Evolutionary conservation across 345 rosid species (phyloP).

Genomic region (Citrus australasica): DNA sequence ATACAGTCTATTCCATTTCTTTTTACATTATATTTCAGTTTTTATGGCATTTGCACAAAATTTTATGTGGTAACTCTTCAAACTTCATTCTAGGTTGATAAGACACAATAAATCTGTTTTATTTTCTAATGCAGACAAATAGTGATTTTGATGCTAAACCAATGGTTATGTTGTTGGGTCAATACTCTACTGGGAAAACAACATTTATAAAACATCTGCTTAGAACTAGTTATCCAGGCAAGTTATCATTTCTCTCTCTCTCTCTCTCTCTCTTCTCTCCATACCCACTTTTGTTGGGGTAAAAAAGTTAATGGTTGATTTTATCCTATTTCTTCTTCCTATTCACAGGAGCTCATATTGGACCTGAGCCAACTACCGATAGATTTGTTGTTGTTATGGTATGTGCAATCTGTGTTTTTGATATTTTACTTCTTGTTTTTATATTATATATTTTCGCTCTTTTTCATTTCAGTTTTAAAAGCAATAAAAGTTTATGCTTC

Average conservation of each 20-base stretch:
- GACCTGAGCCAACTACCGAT: conserved; percentile 98
- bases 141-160: conserved; percentile 98
- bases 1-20: neutral
- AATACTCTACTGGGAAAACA: conserved; percentile 97
- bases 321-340: neutral
- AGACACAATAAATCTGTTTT: neutral
- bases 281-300: neutral
- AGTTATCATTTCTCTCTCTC: neutral
- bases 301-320: neutral
- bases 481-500: neutral
- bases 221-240: conserved; percentile 78
- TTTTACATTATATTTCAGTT: conserved; percentile 15
- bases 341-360: conserved; percentile 88
- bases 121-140: conserved; percentile 49
- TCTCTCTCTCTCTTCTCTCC: conserved; percentile 4
- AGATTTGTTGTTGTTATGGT: conserved; percentile 99
- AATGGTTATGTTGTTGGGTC: conserved; percentile 98
- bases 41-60: conserved; percentile 3
- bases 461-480: neutral
- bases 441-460: neutral
- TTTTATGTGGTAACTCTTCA: conserved; percentile 1
- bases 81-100: neutral
- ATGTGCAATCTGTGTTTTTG: conserved; percentile 20
- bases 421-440: neutral
- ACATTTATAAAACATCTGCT: conserved; percentile 97